Conservation (phyloP, 2,329 filamentous ascomycete genomes). For the Fusarium sp. region DNA sequence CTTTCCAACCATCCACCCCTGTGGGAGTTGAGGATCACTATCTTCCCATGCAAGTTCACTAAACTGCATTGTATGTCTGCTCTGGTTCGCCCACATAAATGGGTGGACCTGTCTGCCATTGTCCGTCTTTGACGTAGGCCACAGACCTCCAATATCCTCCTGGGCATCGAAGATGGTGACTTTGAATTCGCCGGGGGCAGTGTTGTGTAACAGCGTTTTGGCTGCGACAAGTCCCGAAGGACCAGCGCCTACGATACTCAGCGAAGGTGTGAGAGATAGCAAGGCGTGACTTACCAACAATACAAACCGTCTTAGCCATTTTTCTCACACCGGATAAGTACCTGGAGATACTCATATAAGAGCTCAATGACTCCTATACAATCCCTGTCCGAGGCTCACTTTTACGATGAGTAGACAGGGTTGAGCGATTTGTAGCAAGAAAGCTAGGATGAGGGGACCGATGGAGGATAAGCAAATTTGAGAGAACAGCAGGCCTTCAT, state of each 20-base stretch:
- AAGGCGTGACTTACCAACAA: slow-evolving; percentile 48
- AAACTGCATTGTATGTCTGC: slow-evolving; percentile 78
- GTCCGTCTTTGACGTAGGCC: slow-evolving; percentile 67
- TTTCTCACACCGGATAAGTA: slow-evolving; percentile 18
- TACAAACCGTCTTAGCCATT: slow-evolving; percentile 55
- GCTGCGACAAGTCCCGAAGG: slow-evolving; percentile 75
- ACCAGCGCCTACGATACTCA: slow-evolving; percentile 65
- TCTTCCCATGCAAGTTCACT: slow-evolving; percentile 77
- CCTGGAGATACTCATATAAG: slow-evolving; percentile 35
- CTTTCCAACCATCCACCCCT: slow-evolving; percentile 78
- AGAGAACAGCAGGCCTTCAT: neutral
- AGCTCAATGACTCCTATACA: neutral
- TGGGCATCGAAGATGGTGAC: slow-evolving; percentile 78
- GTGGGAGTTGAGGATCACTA: slow-evolving; percentile 72
- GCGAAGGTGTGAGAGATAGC: neutral
- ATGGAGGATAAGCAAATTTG: neutral
- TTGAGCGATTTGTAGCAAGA: slow-evolving; percentile 39
- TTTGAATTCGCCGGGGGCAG: slow-evolving; percentile 64
- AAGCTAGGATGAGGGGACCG: neutral
- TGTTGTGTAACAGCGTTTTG: slow-evolving; percentile 75
- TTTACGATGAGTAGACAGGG: neutral
- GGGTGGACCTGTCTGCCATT: slow-evolving; percentile 67
- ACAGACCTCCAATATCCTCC: slow-evolving; percentile 77
- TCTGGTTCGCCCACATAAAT: slow-evolving; percentile 78
- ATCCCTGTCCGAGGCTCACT: slow-evolving; percentile 15